Evolutionary conservation across 2,329 filamentous ascomycete genomes (phyloP).

Genomic region (Arthrobotrys sphaeroides): DNA sequence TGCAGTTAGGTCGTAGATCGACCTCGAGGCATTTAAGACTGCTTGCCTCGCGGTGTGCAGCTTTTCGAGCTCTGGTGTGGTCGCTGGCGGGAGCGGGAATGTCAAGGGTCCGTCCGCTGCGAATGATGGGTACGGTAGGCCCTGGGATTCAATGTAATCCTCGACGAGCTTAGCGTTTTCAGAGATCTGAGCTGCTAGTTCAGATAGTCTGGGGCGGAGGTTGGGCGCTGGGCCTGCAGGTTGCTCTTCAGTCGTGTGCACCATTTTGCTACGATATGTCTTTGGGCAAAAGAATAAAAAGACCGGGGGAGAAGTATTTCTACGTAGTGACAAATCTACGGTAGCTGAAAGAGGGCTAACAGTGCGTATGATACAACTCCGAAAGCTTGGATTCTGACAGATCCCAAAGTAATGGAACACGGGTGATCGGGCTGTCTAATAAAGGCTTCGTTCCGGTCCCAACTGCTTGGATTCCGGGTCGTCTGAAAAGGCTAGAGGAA

Average conservation of each 20-base stretch:
- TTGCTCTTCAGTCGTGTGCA: background rate
- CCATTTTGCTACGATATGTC: background rate
- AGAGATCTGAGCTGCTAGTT: conserved; percentile 42
- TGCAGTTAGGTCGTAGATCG: conserved; percentile 35
- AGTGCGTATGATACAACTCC: no score
- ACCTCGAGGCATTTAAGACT: conserved; percentile 23
- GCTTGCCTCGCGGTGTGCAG: conserved; percentile 23
- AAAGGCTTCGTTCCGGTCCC: conserved; percentile 5
- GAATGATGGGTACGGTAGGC: conserved; percentile 41
- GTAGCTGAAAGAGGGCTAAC: no score
- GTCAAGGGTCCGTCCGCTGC: conserved; percentile 30
- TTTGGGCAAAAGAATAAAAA: no score
- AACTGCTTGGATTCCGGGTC: conserved; percentile 5
- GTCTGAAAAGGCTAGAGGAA: background rate
- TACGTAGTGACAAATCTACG: no score
- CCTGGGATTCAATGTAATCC: conserved; percentile 43
- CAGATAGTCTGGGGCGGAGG: conserved; percentile 36
- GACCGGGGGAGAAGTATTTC: no score
- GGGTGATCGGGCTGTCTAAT: background rate
- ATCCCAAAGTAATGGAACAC: background rate
- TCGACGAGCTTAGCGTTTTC: conserved; percentile 42
- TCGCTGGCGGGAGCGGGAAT: conserved; percentile 29
- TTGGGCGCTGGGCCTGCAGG: conserved; percentile 2
- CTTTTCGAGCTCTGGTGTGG: conserved; percentile 38
- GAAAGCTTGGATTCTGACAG: background rate